Evolutionary conservation across 352 stramenopile species (phyloP).

Genomic region (Globisporangium ultimum): DNA sequence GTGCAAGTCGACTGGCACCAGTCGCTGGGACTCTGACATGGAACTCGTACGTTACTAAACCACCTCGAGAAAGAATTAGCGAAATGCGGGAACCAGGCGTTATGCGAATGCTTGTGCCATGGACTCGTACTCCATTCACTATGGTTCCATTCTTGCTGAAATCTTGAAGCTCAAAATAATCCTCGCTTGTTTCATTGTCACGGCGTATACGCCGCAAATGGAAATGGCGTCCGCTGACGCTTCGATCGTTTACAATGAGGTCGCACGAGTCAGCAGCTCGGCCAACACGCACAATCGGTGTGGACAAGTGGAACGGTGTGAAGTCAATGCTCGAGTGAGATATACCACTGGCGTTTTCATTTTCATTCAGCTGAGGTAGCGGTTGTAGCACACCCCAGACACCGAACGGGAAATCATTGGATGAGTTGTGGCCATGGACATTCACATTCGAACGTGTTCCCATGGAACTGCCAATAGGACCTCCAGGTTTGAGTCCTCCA

Average conservation of each 20-base stretch:
- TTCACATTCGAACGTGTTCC: neutral
- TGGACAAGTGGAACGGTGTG: constrained; percentile 62
- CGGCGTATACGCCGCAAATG: constrained; percentile 65
- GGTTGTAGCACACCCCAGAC: constrained; percentile 72
- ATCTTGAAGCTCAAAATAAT: constrained; percentile 82
- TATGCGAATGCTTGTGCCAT: constrained; percentile 72
- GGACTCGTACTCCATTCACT: constrained; percentile 83
- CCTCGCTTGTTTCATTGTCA: constrained; percentile 45
- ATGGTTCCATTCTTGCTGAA: constrained; percentile 90
- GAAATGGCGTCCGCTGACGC: constrained; percentile 84
- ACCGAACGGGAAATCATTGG: constrained; percentile 50
- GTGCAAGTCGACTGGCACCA: constrained; percentile 18
- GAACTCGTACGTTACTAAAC: constrained; percentile 86
- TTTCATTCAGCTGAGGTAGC: constrained; percentile 70
- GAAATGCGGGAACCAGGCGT: constrained; percentile 75
- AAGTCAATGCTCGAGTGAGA: constrained; percentile 31
- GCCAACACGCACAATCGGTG: constrained; percentile 71
- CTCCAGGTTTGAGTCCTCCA: constrained; percentile 2
- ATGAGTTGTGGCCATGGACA: constrained; percentile 3
- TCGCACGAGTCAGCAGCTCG: constrained; percentile 81
- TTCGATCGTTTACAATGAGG: constrained; percentile 86
- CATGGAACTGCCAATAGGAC: neutral
- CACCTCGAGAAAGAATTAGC: constrained; percentile 79
- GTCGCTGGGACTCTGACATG: constrained; percentile 39
- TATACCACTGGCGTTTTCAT: constrained; percentile 26